Percentiles rank a stretch among this genome's conserved stretches.
Evolutionary conservation across 129 eudicot species (phyloP).

Genomic region (Calendula officinalis): DNA sequence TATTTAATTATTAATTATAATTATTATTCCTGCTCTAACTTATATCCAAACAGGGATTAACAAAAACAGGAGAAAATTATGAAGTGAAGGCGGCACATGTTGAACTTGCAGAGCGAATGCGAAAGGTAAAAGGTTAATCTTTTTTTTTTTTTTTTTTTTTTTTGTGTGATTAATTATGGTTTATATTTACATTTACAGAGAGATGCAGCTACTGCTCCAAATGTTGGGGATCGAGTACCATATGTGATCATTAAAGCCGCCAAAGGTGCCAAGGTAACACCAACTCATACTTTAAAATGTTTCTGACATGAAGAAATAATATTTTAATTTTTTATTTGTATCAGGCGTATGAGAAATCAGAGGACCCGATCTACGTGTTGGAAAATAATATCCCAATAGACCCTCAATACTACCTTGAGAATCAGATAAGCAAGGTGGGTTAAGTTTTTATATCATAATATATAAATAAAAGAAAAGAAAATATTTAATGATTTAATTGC

Average conservation of each 20-base stretch:
- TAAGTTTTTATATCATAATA: too few relatives aligned
- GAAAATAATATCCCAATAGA: slow-evolving; percentile 97
- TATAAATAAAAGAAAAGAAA: too few relatives aligned
- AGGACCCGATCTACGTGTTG: slow-evolving; percentile 91
- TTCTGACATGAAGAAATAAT: slow-evolving; percentile 22
- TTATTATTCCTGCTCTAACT: too few relatives aligned
- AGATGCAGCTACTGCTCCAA: slow-evolving; percentile 99
- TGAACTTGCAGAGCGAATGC: slow-evolving; percentile 98
- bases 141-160: too few relatives aligned
- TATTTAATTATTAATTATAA: too few relatives aligned
- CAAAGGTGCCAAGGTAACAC: slow-evolving; percentile 88
- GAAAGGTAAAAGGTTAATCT: slow-evolving; percentile 73
- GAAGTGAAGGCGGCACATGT: slow-evolving; percentile 97
- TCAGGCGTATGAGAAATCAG: slow-evolving; percentile 96
- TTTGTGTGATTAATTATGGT: too few relatives aligned
- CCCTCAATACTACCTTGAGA: slow-evolving; percentile 90
- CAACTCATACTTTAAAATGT: neutral
- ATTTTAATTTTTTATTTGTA: slow-evolving; percentile 4
- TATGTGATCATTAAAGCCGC: slow-evolving; percentile 92
- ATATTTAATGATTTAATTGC: slow-evolving; percentile 19
- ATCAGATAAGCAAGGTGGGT: slow-evolving; percentile 66
- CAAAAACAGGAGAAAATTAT: slow-evolving; percentile 94
- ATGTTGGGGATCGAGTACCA: slow-evolving; percentile 97
- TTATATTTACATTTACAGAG: slow-evolving; percentile 60
- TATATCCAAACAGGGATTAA: slow-evolving; percentile 84